Conservation (phyloP, 805 yeast genomes). For the Wickerhamiella brachini region DNA sequence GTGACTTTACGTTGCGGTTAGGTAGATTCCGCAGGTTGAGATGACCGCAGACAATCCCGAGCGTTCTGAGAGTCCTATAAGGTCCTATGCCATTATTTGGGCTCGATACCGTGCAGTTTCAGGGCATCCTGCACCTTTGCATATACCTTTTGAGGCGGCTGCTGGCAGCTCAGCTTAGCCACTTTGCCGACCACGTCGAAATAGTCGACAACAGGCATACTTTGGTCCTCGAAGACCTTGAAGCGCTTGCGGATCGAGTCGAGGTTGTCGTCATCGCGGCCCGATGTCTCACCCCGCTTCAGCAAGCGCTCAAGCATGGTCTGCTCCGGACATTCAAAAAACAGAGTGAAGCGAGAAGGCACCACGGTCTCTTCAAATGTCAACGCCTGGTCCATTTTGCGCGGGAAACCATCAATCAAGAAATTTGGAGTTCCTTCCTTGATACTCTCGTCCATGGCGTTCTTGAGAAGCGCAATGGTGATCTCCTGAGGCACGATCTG, state of each 20-base stretch:
- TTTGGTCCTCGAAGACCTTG: constrained; percentile 69
- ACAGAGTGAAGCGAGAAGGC: constrained; percentile 27
- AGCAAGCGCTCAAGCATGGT: constrained; percentile 76
- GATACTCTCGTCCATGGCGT: constrained; percentile 48
- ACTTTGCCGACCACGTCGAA: constrained; percentile 61
- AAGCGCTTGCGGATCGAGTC: constrained; percentile 87
- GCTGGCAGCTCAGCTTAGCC: constrained; percentile 64
- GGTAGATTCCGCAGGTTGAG: too few species aligned
- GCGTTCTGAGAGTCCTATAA: too few species aligned
- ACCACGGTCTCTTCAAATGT: constrained; percentile 67
- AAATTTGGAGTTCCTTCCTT: constrained; percentile 46
- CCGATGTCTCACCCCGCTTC: constrained; percentile 89
- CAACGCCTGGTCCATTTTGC: constrained; percentile 95
- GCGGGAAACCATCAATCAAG: constrained; percentile 90
- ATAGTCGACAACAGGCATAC: constrained; percentile 87
- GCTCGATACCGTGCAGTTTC: constrained; percentile 25
- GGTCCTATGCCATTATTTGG: too few species aligned
- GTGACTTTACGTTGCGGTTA: too few species aligned
- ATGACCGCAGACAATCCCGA: too few species aligned
- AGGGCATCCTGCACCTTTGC: constrained; percentile 53
- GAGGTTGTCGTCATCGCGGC: constrained; percentile 84
- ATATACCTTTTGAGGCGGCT: constrained; percentile 69
- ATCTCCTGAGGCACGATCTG: constrained; percentile 85
- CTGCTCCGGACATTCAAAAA: constrained; percentile 50
- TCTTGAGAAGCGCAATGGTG: constrained; percentile 68